phyloP scores from a whole-genome alignment of 2,329 filamentous ascomycete species.

The Escovopsis sp. region DNA sequence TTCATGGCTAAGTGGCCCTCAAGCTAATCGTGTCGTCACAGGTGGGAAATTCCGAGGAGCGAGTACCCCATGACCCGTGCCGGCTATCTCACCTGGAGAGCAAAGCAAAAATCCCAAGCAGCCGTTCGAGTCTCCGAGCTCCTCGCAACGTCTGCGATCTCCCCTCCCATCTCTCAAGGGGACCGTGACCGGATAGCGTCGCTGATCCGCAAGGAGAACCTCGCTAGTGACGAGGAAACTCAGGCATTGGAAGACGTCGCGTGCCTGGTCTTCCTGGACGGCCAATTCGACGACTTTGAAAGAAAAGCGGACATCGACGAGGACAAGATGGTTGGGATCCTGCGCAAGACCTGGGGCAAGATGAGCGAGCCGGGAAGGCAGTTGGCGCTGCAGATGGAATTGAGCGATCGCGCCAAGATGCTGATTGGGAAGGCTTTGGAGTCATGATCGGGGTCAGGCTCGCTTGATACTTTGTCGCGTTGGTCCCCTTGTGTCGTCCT shows the following conservation, averaged over 20 bases:
- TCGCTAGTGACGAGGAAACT: slow-evolving; percentile 45
- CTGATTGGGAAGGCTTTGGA: slow-evolving; percentile 50
- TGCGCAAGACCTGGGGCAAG: slow-evolving; percentile 64
- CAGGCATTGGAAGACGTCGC: slow-evolving; percentile 75
- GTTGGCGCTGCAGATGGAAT: slow-evolving; percentile 50
- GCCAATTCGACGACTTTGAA: slow-evolving; percentile 74
- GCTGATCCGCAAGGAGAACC: slow-evolving; percentile 66
- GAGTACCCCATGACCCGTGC: slow-evolving; percentile 59
- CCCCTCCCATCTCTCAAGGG: slow-evolving; percentile 25
- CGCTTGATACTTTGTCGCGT: too few species aligned
- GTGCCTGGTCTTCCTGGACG: slow-evolving; percentile 75
- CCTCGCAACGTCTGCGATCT: slow-evolving; percentile 22
- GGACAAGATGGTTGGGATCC: slow-evolving; percentile 58
- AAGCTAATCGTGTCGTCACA: slow-evolving; percentile 9
- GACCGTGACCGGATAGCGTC: slow-evolving; percentile 49
- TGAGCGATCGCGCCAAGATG: slow-evolving; percentile 46
- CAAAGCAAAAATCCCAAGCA: slow-evolving; percentile 55
- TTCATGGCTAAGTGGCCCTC: not conserved
- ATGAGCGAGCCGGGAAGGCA: slow-evolving; percentile 50
- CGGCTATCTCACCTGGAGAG: slow-evolving; percentile 71
- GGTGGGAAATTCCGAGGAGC: slow-evolving; percentile 66
- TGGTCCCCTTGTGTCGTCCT: not conserved
- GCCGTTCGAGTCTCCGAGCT: slow-evolving; percentile 41
- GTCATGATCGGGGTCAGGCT: not conserved
- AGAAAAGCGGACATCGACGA: slow-evolving; percentile 50